Evolutionary conservation across 164 flowering plant genomes (phyloP), one percentile per base, ranked within the genome.

Genomic region (Amborella trichopoda): DNA sequence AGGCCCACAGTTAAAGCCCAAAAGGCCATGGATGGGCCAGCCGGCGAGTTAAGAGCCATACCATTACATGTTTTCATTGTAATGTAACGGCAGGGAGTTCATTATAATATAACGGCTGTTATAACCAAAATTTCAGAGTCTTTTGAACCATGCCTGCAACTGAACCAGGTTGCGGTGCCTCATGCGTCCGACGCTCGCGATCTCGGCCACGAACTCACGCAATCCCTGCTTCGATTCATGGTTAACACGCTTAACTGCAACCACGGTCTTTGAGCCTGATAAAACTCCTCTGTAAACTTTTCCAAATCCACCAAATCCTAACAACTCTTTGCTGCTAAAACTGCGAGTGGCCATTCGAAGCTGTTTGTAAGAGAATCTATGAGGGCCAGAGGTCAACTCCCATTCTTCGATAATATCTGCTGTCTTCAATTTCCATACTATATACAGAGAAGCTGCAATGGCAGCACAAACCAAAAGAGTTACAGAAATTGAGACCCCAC

Each of bases 91-190:
- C n/a, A n/a, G n/a, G n/a, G n/a, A n/a, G n/a, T n/a, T n/a, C n/a
- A n/a, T n/a, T n/a, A n/a, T n/a, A n/a, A n/a, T n/a, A n/a, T n/a
- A n/a, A n/a, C n/a, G n/a, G n/a, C n/a, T n/a, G n/a, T n/a, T n/a
- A n/a, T n/a, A n/a, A n/a, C n/a, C n/a, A n/a, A n/a, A n/a, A n/a
- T n/a, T n/a, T n/a, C n/a, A n/a, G n/a, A n/a, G n/a, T n/a, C n/a
- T n/a, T n/a, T n/a, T n/a, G n/a, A n/a, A n/a, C 47, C 53, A 55
- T 2, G 53, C 60, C 22, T 40, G 46, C 8, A 38, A 48, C 30
- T 76, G 82, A 50, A 78, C 84, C 32, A 78, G 48, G 33, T 81
- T 78, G 23, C 83, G 48, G 43, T 78, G 85, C n/a, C 81, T 69
- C 22, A 81, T 65, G 39, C 79, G 70, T 2, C 90, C 85, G 1